A percentile compares a stretch with the other conserved stretches of the same genome.
Evolutionary conservation across 306 rosid genomes (phyloP).

Genomic region (Mimosa pudica): DNA sequence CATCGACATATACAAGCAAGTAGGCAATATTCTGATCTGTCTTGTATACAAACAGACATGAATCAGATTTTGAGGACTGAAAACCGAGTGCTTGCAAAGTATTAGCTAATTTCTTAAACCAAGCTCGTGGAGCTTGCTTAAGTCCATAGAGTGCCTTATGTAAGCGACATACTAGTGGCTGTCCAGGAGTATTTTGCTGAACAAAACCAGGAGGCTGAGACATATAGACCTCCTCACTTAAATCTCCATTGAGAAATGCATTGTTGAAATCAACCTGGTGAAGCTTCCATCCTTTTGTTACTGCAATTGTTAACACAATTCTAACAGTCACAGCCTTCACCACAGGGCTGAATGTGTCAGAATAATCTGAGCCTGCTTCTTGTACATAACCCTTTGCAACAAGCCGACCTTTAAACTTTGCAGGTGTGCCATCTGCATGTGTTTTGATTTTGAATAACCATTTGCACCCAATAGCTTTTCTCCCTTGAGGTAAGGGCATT

Average conservation of each 20-base stretch:
- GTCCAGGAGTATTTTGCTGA: rapidly evolving
- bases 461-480: neutral
- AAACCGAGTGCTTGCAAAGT: rapidly evolving
- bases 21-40: rapidly evolving
- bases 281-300: rapidly evolving
- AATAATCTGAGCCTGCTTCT: neutral
- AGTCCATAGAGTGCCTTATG: neutral
- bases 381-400: neutral
- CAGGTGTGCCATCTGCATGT: neutral
- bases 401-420: neutral
- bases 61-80: neutral
- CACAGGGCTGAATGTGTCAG: neutral
- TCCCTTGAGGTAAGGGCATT: too few relatives aligned
- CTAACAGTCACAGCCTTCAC: rapidly evolving
- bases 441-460: neutral
- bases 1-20: neutral
- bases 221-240: neutral
- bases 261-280: neutral
- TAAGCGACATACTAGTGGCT: rapidly evolving
- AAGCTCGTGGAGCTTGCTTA: neutral
- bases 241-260: neutral
- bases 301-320: rapidly evolving
- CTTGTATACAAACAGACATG: neutral
- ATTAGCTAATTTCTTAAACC: rapidly evolving
- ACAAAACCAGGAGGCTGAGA: neutral